These are phyloP conservation scores for Podospora pseudoanserina DNA, from an alignment of 495 filamentous ascomycete species.

Conservation along the genomic window DNA sequence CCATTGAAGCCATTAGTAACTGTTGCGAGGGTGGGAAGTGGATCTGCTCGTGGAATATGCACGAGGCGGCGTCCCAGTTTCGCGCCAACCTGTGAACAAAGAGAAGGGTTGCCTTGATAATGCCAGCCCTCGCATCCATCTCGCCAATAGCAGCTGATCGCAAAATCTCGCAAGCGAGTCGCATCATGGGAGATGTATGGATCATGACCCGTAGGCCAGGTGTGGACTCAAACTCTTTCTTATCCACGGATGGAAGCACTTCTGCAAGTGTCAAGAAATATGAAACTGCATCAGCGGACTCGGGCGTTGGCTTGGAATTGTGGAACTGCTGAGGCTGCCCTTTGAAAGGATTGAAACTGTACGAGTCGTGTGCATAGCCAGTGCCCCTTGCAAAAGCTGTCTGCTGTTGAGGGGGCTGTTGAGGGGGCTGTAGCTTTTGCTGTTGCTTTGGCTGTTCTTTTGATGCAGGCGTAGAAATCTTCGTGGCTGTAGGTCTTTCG, in stretches of 20 bases:
- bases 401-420: neutral
- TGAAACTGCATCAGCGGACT: neutral
- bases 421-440: too few species aligned
- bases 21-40: neutral
- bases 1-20: neutral
- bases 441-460: neutral
- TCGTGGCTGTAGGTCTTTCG: conserved; percentile 1
- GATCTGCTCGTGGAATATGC: neutral
- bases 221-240: neutral
- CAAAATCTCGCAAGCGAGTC: neutral
- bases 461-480: neutral
- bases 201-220: neutral
- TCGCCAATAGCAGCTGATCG: neutral
- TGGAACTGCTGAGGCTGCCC: neutral
- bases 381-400: conserved; percentile 20
- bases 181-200: neutral
- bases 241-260: neutral
- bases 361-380: conserved; percentile 21
- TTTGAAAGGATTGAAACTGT: neutral
- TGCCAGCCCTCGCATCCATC: neutral
- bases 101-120: neutral
- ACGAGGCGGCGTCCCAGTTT: neutral
- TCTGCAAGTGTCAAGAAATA: neutral
- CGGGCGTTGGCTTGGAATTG: neutral
- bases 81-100: neutral